Evolutionary conservation across 192 early-diverging fungal species (phyloP), one percentile per base, ranked within the genome.

Genomic region (Umbelopsis isabellina): DNA sequence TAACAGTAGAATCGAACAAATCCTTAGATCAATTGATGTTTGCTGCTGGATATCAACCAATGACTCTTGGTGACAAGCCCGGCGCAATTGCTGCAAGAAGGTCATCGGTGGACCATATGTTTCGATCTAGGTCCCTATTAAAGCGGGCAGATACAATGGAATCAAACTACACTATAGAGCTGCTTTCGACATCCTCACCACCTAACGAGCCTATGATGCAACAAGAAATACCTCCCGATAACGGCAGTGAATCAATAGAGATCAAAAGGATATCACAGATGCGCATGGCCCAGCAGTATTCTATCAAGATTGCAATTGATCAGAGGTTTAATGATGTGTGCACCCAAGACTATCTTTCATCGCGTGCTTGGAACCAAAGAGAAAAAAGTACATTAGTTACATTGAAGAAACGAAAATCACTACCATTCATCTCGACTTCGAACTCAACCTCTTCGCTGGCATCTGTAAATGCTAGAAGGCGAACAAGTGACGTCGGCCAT

Each of bases 311-410:
- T 21, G 61, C 58, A 5, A 46, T 66, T 13, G 75, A 77, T 51
- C 65, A 77, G 21, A 77, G 69, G 49, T 45, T 77, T 22, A 47
- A 67, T 4, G 75, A 77, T 72, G 75, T 77, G 1, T 77, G 71
- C 23, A 77, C 75, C 8, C 75, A 72, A 46, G 75, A 77, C 30
- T 77, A 77, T 9, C 23, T 77, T 25, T 67, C 75, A 1, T 77
- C 75, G 21, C 35, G 75, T 47, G 66, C 75, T n/a, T 77, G 71
- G 75, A 61, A 67, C 25, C 65, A 50, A 48, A 49, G 33, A 44
- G 67, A 66, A 22, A 74, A 55, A 49, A 68, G 49, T 16, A 13
- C 55, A 5, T 16, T 13, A 3, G 55, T 61, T 25, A 61, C 55
- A n/a, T 25, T 61, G 25, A 27, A 18, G 30, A 61, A 61, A 16